Evolutionary conservation across 2,329 filamentous ascomycete species (phyloP).

Genomic region (Microascus cirrosus): DNA sequence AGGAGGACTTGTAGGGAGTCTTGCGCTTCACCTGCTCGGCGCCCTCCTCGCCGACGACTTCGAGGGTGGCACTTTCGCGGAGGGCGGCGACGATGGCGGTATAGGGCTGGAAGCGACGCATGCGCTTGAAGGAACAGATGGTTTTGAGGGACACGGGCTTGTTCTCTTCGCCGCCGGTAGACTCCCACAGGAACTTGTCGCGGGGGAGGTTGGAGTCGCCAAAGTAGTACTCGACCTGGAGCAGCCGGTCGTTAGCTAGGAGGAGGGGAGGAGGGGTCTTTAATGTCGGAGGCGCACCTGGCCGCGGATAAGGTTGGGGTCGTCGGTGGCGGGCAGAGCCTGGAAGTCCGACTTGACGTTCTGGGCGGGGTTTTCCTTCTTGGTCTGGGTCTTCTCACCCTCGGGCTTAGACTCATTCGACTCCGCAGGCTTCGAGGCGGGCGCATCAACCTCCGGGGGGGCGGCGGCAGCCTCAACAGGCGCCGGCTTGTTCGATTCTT

Average conservation of each 20-base stretch:
- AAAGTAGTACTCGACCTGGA: conserved; percentile 90
- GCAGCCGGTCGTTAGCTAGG: background rate
- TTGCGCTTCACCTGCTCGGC: conserved; percentile 68
- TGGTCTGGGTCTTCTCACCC: conserved; percentile 17
- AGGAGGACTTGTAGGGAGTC: conserved; percentile 49
- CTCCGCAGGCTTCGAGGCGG: conserved; percentile 10
- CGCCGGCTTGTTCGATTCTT: conserved; percentile 2
- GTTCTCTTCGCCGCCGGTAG: conserved; percentile 70
- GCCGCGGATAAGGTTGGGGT: conserved; percentile 70
- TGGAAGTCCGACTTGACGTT: conserved; percentile 64
- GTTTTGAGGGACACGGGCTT: conserved; percentile 67
- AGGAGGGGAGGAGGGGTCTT: background rate
- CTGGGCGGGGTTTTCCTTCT: conserved; percentile 29
- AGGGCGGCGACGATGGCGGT: conserved; percentile 73
- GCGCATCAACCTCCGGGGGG: conserved; percentile 12
- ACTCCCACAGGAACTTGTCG: conserved; percentile 77
- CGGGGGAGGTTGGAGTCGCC: conserved; percentile 79
- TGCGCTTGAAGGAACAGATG: conserved; percentile 84
- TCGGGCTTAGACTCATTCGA: conserved; percentile 8
- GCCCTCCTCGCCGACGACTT: conserved; percentile 62
- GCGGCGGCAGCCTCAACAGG: conserved; percentile 7
- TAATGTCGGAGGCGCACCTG: conserved; percentile 46
- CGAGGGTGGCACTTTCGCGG: conserved; percentile 62
- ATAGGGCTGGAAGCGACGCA: conserved; percentile 89
- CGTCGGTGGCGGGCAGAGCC: conserved; percentile 56